A percentile compares a stretch with the other conserved stretches of the same genome.
phyloP scores from a whole-genome alignment of 345 rosid species.

The Laguncularia racemosa region DNA sequence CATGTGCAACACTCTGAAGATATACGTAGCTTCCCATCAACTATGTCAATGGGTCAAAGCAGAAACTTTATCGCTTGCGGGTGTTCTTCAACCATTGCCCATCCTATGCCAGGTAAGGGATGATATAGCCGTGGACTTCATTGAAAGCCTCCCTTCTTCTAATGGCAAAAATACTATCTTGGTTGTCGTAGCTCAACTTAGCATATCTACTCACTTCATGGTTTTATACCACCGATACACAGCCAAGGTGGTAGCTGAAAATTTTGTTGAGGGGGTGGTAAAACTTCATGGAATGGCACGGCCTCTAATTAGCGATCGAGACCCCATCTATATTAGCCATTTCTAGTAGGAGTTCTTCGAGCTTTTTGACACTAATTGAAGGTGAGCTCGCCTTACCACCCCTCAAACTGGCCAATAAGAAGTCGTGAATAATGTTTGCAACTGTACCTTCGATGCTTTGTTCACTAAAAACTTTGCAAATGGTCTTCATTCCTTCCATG shows the following conservation, averaged over 20 bases:
- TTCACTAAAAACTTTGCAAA: background rate
- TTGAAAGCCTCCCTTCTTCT: background rate
- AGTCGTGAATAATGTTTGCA: background rate
- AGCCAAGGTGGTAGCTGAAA: background rate
- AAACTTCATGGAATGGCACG: background rate
- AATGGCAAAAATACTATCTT: background rate
- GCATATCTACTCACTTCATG: background rate
- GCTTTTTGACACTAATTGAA: background rate
- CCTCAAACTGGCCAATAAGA: background rate
- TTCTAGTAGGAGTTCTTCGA: background rate
- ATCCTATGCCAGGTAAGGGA: background rate
- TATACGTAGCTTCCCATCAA: no score
- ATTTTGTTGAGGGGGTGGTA: background rate
- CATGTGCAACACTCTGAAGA: no score
- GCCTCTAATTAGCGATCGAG: background rate
- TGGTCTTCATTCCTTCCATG: background rate
- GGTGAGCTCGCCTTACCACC: background rate
- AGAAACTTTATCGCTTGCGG: background rate
- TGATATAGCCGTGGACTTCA: background rate
- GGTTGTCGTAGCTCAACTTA: background rate
- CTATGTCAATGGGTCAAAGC: no score
- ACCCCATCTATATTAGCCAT: background rate
- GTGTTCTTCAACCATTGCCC: background rate
- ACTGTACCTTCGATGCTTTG: background rate
- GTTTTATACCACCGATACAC: background rate